Conservation (phyloP, 73 alveolate genomes). For the Paramecium tetraurelia region DNA sequence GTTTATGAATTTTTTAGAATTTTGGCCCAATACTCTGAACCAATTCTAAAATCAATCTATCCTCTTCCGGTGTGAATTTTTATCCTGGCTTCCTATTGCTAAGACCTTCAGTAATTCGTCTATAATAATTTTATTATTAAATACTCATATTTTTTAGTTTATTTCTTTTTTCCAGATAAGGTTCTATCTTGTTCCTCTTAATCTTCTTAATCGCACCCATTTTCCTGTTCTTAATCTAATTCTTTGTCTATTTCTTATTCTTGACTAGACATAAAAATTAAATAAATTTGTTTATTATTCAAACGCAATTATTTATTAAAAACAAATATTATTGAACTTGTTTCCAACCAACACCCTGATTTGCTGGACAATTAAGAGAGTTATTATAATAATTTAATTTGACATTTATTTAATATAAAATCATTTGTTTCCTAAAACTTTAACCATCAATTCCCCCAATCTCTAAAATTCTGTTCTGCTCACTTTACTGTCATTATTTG, state of each 20-base stretch:
- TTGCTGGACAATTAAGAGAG: neutral
- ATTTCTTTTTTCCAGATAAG: neutral
- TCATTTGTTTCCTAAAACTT: neutral
- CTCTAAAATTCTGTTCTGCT: neutral
- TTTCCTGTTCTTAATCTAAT: neutral
- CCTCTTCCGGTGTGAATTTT: conserved; percentile 51
- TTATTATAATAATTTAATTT: neutral
- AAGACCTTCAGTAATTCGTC: neutral
- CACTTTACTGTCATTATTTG: neutral
- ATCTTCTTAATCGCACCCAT: neutral
- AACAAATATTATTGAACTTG: neutral
- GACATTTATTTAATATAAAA: neutral
- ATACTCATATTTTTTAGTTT: neutral
- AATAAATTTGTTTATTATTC: neutral
- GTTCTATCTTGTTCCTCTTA: conserved; percentile 21
- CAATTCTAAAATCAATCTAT: conserved; percentile 17
- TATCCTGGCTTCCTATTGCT: conserved; percentile 43
- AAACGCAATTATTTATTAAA: neutral
- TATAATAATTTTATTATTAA: neutral
- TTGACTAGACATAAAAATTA: conserved; percentile 20
- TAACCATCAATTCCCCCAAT: conserved; percentile 26
- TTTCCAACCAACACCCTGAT: neutral
- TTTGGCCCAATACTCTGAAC: conserved; percentile 46
- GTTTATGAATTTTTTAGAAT: conserved; percentile 35
- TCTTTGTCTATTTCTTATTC: conserved; percentile 18